Percentiles rank a stretch among this genome's conserved stretches.
These are phyloP conservation scores for Trichomonas vaginalis DNA, from an alignment of 208 protist species.

Conservation along the genomic window DNA sequence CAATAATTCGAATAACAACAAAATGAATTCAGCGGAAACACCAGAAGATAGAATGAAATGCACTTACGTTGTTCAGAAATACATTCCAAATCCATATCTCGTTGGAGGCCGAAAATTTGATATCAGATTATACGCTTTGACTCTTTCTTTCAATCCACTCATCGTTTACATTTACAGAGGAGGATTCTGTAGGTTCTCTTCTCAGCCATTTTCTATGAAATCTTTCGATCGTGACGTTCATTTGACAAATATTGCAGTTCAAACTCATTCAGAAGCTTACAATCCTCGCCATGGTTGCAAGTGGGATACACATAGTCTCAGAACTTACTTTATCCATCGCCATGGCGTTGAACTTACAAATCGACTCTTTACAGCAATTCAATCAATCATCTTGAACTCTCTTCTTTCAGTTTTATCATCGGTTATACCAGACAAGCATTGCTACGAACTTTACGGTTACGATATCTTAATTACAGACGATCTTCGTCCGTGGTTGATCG, in stretches of 20 bases:
- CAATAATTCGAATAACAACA: not conserved
- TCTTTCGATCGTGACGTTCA: slow-evolving; percentile 48
- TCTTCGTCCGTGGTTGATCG: slow-evolving; percentile 72
- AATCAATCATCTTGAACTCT: slow-evolving; percentile 67
- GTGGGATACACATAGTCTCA: slow-evolving; percentile 62
- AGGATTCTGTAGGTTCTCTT: slow-evolving; percentile 32
- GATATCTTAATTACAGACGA: slow-evolving; percentile 37
- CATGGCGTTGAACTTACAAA: slow-evolving; percentile 51
- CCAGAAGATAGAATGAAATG: not conserved
- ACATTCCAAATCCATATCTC: slow-evolving; percentile 30
- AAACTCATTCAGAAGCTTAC: slow-evolving; percentile 71
- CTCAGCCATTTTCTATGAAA: slow-evolving; percentile 19
- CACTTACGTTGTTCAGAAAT: slow-evolving; percentile 23
- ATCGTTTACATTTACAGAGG: slow-evolving; percentile 28
- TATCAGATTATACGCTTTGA: slow-evolving; percentile 29
- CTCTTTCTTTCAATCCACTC: slow-evolving; percentile 30
- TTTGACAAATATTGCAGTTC: slow-evolving; percentile 82
- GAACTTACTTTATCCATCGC: slow-evolving; percentile 47
- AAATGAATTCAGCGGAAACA: not conserved
- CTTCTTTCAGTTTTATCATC: not conserved
- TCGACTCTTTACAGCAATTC: slow-evolving; percentile 55
- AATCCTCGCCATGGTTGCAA: slow-evolving; percentile 73
- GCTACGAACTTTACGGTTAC: slow-evolving; percentile 24
- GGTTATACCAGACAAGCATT: slow-evolving; percentile 15
- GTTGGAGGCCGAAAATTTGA: slow-evolving; percentile 40